A percentile compares a stretch with the other conserved stretches of the same genome.
These are phyloP conservation scores for Flammula alnicola DNA, from an alignment of 1,284 basidiomycete species.

Conservation along the genomic window DNA sequence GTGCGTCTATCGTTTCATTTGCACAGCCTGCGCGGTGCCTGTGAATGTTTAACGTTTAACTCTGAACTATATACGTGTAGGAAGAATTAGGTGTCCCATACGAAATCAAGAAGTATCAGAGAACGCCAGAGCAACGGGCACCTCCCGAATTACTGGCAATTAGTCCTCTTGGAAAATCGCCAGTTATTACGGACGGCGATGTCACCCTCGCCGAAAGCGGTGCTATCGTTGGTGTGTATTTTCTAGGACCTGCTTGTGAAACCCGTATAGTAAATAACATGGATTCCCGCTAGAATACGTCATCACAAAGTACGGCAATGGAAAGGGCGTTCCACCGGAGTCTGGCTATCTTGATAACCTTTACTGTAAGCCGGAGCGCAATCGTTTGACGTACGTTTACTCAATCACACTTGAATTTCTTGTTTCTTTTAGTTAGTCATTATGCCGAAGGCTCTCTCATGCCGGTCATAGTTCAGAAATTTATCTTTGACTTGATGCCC, in stretches of 20 bases:
- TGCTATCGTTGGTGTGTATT: constrained; percentile 52
- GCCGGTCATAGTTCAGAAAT: constrained; percentile 41
- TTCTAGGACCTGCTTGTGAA: too few species aligned
- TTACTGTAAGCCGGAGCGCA: constrained; percentile 37
- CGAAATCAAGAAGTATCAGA: constrained; percentile 51
- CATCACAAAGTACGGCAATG: constrained; percentile 49
- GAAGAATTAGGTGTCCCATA: constrained; percentile 56
- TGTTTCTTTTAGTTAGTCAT: constrained; percentile 37
- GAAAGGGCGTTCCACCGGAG: constrained; percentile 40
- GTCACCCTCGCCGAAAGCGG: constrained; percentile 51
- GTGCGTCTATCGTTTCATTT: constrained; percentile 29
- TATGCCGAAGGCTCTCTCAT: constrained; percentile 49
- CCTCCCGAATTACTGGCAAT: constrained; percentile 47
- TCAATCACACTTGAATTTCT: background rate
- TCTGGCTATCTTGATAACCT: constrained; percentile 45
- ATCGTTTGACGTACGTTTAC: background rate
- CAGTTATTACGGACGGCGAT: constrained; percentile 50
- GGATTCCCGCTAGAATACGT: constrained; percentile 51
- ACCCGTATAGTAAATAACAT: too few species aligned
- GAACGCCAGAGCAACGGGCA: constrained; percentile 39
- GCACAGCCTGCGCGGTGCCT: background rate
- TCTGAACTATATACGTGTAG: too few species aligned
- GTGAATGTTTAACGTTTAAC: background rate
- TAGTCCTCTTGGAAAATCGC: constrained; percentile 51
- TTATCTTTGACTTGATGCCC: constrained; percentile 39